A percentile compares a stretch with the other conserved stretches of the same genome.
Conservation (phyloP, 306 rosid species). For the Prunus salicina region DNA sequence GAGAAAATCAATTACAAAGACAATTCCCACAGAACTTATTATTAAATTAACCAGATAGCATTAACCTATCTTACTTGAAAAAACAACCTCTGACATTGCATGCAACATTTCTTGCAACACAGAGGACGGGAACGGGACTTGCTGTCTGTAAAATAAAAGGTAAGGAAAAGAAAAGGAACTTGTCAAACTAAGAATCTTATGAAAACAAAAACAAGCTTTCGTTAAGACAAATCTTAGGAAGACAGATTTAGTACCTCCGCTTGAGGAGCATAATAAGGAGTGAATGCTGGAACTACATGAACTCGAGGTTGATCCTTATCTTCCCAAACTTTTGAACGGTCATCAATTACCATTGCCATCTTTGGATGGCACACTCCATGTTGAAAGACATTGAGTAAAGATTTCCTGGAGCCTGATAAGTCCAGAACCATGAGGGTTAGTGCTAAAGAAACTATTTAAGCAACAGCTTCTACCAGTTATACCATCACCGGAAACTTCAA, state of each 20-base stretch:
- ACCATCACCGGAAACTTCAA: neutral
- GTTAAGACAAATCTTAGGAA: neutral
- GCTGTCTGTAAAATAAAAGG: slow-evolving; percentile 52
- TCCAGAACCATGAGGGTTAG: neutral
- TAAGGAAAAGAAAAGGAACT: neutral
- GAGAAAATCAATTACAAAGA: slow-evolving; percentile 2
- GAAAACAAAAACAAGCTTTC: slow-evolving; percentile 10
- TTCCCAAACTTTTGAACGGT: slow-evolving; percentile 95
- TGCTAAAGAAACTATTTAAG: neutral
- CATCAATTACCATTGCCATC: slow-evolving; percentile 98
- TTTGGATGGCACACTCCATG: slow-evolving; percentile 82
- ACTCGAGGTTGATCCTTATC: slow-evolving; percentile 93
- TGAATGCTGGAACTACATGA: slow-evolving; percentile 92
- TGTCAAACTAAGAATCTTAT: neutral
- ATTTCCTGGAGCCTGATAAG: slow-evolving; percentile 68
- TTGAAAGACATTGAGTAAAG: slow-evolving; percentile 77
- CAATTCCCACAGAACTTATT: neutral
- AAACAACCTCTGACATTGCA: slow-evolving; percentile 89
- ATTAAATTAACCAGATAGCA: neutral
- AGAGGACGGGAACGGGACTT: slow-evolving; percentile 80
- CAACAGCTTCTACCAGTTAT: neutral
- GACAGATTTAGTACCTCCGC: slow-evolving; percentile 65
- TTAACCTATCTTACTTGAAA: slow-evolving; percentile 62
- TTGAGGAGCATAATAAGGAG: slow-evolving; percentile 96
- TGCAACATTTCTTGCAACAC: slow-evolving; percentile 97